Conservation (phyloP, 345 rosid species). For the Syzygium oleosum region DNA sequence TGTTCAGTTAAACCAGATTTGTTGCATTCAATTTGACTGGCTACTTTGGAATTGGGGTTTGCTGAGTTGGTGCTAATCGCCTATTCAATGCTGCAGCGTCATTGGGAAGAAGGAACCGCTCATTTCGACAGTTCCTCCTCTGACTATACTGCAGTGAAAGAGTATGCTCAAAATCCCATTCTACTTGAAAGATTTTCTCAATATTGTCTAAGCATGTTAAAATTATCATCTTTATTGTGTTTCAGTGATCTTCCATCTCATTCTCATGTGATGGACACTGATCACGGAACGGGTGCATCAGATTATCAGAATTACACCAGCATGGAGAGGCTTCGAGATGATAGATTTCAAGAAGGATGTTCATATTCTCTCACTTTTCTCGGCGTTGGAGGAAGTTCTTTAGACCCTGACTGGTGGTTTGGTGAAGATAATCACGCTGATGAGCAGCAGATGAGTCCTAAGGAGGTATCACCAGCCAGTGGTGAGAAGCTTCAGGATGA, state of each 20-base stretch:
- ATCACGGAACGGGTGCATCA: not conserved
- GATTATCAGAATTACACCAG: conserved; percentile 13
- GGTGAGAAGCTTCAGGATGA: conserved; percentile 1
- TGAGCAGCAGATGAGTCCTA: conserved; percentile 9
- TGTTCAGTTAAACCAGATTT: not conserved
- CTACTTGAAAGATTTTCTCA: not conserved
- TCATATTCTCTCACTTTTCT: conserved; percentile 1
- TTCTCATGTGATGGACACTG: conserved; percentile 11
- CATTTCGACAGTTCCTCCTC: not conserved
- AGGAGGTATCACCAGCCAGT: conserved; percentile 6
- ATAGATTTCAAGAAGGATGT: conserved; percentile 7
- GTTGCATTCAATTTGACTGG: not conserved
- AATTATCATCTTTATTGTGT: not conserved
- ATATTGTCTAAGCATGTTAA: not conserved
- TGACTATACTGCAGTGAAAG: not conserved
- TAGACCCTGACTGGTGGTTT: conserved; percentile 13
- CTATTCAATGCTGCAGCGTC: conserved; percentile 1
- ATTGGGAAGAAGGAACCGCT: not conserved
- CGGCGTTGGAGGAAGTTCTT: conserved; percentile 9
- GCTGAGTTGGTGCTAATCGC: not conserved
- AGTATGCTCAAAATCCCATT: not conserved
- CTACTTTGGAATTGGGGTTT: not conserved
- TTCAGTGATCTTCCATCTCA: not conserved
- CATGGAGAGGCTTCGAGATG: conserved; percentile 14
- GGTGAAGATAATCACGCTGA: conserved; percentile 15